phyloP scores from a whole-genome alignment of 371 early-diverging fungal genomes.

The Paraphysoderma sedebokerense region DNA sequence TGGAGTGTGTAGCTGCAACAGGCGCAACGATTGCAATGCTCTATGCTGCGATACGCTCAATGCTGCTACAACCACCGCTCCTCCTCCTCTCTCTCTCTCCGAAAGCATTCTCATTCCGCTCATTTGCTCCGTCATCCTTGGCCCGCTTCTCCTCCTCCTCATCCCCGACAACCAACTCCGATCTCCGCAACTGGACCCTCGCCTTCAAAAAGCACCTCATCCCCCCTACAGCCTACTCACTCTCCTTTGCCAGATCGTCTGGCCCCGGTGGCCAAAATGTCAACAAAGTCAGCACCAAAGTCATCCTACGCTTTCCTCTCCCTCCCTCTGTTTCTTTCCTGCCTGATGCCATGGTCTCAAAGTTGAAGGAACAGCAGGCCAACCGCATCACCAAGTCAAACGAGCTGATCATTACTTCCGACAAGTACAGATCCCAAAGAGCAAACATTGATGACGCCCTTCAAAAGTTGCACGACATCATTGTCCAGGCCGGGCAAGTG shows the following conservation, averaged over 20 bases:
- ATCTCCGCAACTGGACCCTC: conserved; percentile 1
- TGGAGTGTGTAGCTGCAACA: too few relatives aligned
- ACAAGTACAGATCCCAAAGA: conserved; percentile 58
- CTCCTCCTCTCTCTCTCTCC: too few relatives aligned
- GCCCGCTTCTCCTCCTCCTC: too few relatives aligned
- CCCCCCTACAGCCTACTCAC: background rate
- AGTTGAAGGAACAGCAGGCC: conserved; percentile 25
- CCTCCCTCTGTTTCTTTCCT: conserved; percentile 32
- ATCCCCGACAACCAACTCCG: too few relatives aligned
- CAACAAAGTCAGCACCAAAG: conserved; percentile 84
- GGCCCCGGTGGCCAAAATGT: conserved; percentile 88
- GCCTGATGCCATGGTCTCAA: conserved; percentile 43
- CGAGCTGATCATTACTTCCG: conserved; percentile 56
- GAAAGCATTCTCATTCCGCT: too few relatives aligned
- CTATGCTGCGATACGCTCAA: too few relatives aligned
- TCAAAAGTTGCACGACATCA: conserved; percentile 40
- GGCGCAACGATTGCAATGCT: too few relatives aligned
- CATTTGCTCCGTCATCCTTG: too few relatives aligned
- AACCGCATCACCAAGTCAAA: conserved; percentile 44
- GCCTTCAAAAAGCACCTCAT: background rate
- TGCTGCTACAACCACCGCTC: too few relatives aligned
- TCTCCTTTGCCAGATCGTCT: conserved; percentile 37
- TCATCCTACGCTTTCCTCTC: conserved; percentile 49
- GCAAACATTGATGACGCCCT: conserved; percentile 67
- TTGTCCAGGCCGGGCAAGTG: conserved; percentile 44